These are phyloP conservation scores for Lachnellula hyalina DNA, from an alignment of 2,329 filamentous ascomycete species.

Conservation along the genomic window DNA sequence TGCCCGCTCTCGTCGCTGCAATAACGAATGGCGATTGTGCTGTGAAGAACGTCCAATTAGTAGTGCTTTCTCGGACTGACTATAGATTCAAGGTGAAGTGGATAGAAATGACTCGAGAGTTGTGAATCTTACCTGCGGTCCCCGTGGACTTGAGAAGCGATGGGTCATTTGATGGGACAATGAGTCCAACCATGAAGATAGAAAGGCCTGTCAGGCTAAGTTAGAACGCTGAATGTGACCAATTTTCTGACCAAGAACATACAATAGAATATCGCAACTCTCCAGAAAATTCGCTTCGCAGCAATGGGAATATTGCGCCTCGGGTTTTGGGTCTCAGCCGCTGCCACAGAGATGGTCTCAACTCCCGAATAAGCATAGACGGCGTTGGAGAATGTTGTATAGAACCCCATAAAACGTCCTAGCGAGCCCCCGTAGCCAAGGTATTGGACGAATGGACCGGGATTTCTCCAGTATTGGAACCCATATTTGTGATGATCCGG, in stretches of 20 bases:
- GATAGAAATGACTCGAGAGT: too few relatives aligned
- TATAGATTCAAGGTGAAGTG: too few relatives aligned
- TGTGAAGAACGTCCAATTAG: too few relatives aligned
- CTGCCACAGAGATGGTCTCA: constrained; percentile 50
- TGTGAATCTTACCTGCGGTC: constrained; percentile 38
- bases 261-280: constrained; percentile 49
- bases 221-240: background rate
- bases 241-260: background rate
- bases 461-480: constrained; percentile 65
- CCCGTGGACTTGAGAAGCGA: constrained; percentile 36
- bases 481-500: constrained; percentile 54
- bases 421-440: constrained; percentile 55
- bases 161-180: constrained; percentile 49
- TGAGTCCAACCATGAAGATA: constrained; percentile 45
- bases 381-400: constrained; percentile 40
- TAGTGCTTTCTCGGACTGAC: too few relatives aligned
- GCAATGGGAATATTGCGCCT: constrained; percentile 50
- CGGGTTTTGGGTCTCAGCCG: constrained; percentile 50
- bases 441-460: constrained; percentile 63
- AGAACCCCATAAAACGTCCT: constrained; percentile 53
- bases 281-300: constrained; percentile 45
- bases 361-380: constrained; percentile 44
- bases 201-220: constrained; percentile 26
- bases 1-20: constrained; percentile 62
- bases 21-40: constrained; percentile 59